Evolutionary conservation across 768 basidiomycete species (phyloP), one percentile per base, ranked within the genome.

Genomic region (Crassisporium funariophilum): DNA sequence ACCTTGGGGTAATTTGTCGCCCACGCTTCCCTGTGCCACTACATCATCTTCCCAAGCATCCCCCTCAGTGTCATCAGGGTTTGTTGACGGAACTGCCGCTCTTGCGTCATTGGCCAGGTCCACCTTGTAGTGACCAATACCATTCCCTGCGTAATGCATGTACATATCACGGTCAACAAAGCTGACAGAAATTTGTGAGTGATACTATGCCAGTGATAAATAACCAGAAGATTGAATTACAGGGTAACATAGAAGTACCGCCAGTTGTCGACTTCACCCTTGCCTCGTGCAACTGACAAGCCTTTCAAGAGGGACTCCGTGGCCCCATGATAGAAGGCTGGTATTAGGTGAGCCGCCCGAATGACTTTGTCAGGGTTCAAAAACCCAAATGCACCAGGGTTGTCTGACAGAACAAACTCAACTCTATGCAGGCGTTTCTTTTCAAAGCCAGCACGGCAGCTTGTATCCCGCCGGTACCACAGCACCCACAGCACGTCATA

Each of bases 311-410:
- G 29, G 13, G 35, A 29, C 5, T 37, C 43, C 0, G 58, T 49
- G 1, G 62, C 64, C 0, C 51, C 52, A 24, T 43, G 21, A 1
- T 35, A 8, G 41, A 71, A 76, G 0, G 52, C 67, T 0, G 73
- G 75, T 4, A 76, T 67, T 0, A 76, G 40, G 46, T 77, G 72
- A 0, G 47, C 54, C 0, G 54, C 66, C 0, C 66, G 53, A 10
- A 76, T 50, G 5, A 76, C 60, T 0, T 59, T 43, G 1, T 46
- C 47, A 0, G 76, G 77, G 49, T 75, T 58, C 0, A 77, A 11
- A 33, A 78, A 78, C 0, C 74, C 65, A 48, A 75, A 77, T 1
- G 66, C 58, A 1, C 58, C 52, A 0, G 43, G 23, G 15, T 67
- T 60, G 1, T 55, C 34, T 3, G 41, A 12, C 5, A 55, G 39